Evolutionary conservation across 495 filamentous ascomycete genomes (phyloP).

Genomic region (Schizothecium vesticola): DNA sequence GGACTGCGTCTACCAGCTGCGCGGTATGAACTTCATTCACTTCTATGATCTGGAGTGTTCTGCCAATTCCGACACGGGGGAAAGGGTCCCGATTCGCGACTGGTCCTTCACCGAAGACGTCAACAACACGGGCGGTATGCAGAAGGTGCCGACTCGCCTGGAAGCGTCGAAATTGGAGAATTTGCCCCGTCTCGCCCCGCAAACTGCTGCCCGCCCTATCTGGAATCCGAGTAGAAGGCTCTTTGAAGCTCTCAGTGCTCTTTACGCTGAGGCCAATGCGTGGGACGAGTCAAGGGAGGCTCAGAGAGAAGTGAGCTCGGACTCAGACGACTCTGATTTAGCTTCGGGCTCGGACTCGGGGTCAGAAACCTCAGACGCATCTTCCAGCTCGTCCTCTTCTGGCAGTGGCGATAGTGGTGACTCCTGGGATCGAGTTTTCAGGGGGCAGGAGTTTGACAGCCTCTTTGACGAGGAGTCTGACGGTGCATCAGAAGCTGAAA

Average conservation of each 20-base stretch:
- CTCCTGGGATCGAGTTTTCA: not conserved
- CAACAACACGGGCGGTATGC: conserved; percentile 14
- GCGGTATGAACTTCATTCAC: conserved; percentile 32
- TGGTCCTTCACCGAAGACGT: conserved; percentile 34
- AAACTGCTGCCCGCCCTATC: not conserved
- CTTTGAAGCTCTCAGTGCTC: conserved; percentile 16
- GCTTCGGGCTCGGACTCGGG: conserved; percentile 4
- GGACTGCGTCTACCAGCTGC: conserved; percentile 34
- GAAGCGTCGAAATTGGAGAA: conserved; percentile 23
- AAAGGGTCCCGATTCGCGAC: conserved; percentile 21
- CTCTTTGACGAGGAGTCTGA: not conserved
- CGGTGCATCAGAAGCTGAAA: not conserved
- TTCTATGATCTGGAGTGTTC: conserved; percentile 30
- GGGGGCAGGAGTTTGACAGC: not conserved
- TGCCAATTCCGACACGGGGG: not conserved
- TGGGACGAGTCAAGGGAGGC: conserved; percentile 14
- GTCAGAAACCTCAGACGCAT: not conserved
- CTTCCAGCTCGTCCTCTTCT: not conserved
- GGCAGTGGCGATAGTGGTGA: not conserved
- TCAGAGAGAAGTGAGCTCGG: no score
- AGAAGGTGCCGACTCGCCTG: conserved; percentile 8
- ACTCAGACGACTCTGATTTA: conserved; percentile 8
- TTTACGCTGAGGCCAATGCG: conserved; percentile 22
- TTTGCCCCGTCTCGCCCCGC: conserved; percentile 13
- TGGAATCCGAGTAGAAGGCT: conserved; percentile 23